Conservation (phyloP, 2,329 filamentous ascomycete species). For the Fusarium proliferatum region DNA sequence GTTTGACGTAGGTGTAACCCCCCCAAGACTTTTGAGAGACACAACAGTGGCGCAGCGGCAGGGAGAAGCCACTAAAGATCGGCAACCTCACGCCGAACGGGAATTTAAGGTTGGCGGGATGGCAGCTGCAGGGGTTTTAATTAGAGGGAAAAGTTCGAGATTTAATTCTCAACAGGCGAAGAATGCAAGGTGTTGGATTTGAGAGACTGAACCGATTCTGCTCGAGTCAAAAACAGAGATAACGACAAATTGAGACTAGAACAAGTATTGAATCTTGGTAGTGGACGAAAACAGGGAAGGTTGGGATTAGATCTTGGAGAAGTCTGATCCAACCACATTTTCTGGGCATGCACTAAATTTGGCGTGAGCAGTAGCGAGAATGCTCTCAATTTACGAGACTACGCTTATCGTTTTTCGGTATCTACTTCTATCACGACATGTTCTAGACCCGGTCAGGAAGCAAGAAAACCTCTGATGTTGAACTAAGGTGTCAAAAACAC, state of each 20-base stretch:
- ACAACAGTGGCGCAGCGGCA: conserved; percentile 33
- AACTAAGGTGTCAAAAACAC: too few relatives aligned
- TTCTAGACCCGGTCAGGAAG: neutral
- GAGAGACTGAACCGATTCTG: neutral
- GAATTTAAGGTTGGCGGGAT: conserved; percentile 38
- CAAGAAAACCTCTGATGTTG: too few relatives aligned
- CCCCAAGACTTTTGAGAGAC: conserved; percentile 10
- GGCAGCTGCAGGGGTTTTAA: conserved; percentile 35
- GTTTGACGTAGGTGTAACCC: conserved; percentile 37
- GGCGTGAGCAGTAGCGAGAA: conserved; percentile 8
- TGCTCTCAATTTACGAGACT: conserved; percentile 27
- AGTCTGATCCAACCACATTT: conserved; percentile 24
- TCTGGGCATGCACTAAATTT: conserved; percentile 34
- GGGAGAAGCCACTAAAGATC: conserved; percentile 32
- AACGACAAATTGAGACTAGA: neutral
- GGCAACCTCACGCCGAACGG: conserved; percentile 12
- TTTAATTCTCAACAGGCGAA: neutral
- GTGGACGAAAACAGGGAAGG: conserved; percentile 25
- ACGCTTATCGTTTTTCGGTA: conserved; percentile 7
- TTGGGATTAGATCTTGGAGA: conserved; percentile 21
- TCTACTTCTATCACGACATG: conserved; percentile 2
- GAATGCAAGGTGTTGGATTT: neutral
- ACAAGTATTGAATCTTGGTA: neutral
- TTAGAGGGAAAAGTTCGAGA: conserved; percentile 9
- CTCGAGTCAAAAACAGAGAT: neutral